Evolutionary conservation across 23 red algal genomes (phyloP).

Genomic region (Porphyridium purpureum): DNA sequence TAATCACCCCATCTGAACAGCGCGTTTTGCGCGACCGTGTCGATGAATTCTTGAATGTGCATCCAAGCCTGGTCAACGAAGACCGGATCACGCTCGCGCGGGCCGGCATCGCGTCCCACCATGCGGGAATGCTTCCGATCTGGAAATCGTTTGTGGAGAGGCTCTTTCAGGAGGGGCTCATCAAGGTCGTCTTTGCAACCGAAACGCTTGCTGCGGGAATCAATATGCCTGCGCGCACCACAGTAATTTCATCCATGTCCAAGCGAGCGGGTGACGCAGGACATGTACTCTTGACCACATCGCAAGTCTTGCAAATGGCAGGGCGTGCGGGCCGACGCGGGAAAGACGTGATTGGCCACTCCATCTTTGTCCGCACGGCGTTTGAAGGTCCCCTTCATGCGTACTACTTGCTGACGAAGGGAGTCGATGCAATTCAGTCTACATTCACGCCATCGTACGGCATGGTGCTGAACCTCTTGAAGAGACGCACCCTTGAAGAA

Average conservation of each 20-base stretch:
- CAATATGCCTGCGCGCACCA: constrained; percentile 96
- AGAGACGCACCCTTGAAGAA: constrained; percentile 13
- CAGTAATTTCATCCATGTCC: constrained; percentile 53
- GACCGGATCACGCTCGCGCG: constrained; percentile 32
- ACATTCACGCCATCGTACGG: constrained; percentile 79
- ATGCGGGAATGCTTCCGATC: constrained; percentile 88
- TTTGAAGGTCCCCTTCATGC: constrained; percentile 58
- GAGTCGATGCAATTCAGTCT: constrained; percentile 52
- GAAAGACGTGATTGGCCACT: constrained; percentile 67
- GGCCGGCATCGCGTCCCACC: constrained; percentile 80
- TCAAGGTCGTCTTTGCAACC: constrained; percentile 96
- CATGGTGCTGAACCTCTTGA: constrained; percentile 89
- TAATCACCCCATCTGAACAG: constrained; percentile 34
- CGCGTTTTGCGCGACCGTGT: constrained; percentile 25
- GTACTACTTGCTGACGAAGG: constrained; percentile 36
- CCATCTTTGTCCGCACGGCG: constrained; percentile 46
- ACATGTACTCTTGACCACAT: constrained; percentile 37
- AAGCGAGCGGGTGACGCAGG: constrained; percentile 47
- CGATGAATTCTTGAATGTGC: constrained; percentile 28
- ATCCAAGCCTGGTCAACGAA: constrained; percentile 50
- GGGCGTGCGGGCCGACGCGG: constrained; percentile 84
- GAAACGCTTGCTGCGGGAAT: constrained; percentile 96
- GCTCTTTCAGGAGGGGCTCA: constrained; percentile 82
- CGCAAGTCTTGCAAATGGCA: constrained; percentile 85
- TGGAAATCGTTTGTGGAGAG: constrained; percentile 91